Base-by-base conservation (phyloP, 2,329 filamentous ascomycete genomes). In the Cordyceps pruinosa region DNA sequence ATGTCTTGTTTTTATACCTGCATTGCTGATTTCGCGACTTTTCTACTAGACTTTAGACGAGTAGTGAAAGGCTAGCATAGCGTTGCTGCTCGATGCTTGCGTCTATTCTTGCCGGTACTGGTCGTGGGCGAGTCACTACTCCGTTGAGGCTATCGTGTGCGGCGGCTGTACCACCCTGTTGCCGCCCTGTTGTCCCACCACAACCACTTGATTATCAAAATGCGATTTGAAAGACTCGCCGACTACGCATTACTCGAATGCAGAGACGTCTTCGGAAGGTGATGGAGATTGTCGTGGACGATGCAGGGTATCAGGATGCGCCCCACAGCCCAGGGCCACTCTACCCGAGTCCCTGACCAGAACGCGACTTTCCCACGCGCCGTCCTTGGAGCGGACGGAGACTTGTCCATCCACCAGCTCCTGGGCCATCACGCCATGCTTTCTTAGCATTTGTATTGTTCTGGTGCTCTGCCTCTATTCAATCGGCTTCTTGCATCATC, bases 361-460 rank as follows among this genome's bases (percentile, higher is more conserved):
- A 41, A 56, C 54, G 54, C 54, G 54, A 57, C 54, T 50, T 37
- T 32, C 4, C 30, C 4, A 32, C 32, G 49, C 54, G 54, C 54
- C 39, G 25, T 26, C n/a, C 21, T 41, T 30, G 50, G 50, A 57
- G 54, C 45, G 54, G 54, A 50, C n/a, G 30, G 32, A 21, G 32
- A 9, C 42, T 48, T 17, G 32, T 19, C 35, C 54, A 23, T 50
- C 46, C 30, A 39, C 50, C 21, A 21, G 9, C 39, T 37, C 25
- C 46, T 37, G 21, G 15, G 12, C 34, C 32, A 46, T 32, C 34
- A 35, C 34, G 25, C 23, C 25, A 32, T 46, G 8, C 7, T 55
- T 34, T 47, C 25, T 26, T 17, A 10, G 35, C 9, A 23, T 21
- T 32, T 25, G 32, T 8, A 32, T 42, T 15, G 26, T 28, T 25